These are phyloP conservation scores for Dactylorhiza incarnata DNA, from an alignment of 106 monocot genomes.

Conservation along the genomic window DNA sequence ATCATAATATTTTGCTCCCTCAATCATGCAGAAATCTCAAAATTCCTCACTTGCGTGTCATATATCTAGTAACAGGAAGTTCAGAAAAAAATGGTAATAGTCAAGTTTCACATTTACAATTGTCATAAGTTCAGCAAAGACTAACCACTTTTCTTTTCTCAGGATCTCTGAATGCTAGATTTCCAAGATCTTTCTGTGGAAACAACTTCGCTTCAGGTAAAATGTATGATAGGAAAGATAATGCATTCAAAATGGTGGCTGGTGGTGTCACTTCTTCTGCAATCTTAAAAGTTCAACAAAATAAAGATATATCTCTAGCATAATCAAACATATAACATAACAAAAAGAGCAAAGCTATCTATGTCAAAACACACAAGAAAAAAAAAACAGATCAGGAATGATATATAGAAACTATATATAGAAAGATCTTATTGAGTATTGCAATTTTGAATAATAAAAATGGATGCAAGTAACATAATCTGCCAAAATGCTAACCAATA, in stretches of 20 bases:
- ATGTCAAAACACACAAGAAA: background rate
- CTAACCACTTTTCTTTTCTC: conserved; percentile 76
- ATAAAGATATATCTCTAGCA: conserved; percentile 16
- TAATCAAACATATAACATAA: background rate
- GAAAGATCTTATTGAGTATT: background rate
- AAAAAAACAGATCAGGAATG: background rate
- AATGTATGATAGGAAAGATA: conserved; percentile 61
- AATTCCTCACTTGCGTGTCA: background rate
- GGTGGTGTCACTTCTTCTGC: conserved; percentile 90
- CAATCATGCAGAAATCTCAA: background rate
- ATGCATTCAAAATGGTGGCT: conserved; percentile 39
- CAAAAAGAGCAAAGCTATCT: background rate
- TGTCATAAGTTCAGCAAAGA: background rate
- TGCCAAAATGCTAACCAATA: background rate
- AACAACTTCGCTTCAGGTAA: conserved; percentile 95
- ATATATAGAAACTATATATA: conserved; percentile 1
- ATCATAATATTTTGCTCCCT: background rate
- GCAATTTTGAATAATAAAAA: background rate
- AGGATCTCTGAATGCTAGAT: conserved; percentile 86
- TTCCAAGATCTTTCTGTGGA: conserved; percentile 66
- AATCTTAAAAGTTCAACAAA: conserved; percentile 54
- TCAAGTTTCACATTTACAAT: background rate
- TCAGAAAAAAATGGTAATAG: background rate
- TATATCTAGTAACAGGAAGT: background rate
- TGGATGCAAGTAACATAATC: too few relatives aligned